Conservation (phyloP, 2,329 filamentous ascomycete species). For the Aspergillus sojae region DNA sequence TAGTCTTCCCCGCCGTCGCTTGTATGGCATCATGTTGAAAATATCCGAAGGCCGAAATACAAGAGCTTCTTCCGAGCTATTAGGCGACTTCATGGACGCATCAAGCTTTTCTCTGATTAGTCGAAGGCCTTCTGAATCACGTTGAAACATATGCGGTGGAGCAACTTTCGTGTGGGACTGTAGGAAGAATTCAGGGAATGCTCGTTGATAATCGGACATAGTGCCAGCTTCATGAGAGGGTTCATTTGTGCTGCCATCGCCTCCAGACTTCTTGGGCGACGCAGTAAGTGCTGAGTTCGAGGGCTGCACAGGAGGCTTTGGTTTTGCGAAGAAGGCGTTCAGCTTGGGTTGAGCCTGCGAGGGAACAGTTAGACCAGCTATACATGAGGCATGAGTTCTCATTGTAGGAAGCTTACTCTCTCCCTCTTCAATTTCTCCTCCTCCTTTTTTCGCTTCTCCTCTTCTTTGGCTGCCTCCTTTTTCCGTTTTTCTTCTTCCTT, state of each 20-base stretch:
- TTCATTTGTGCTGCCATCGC: constrained; percentile 15
- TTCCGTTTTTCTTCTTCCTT: constrained; percentile 52
- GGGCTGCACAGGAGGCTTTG: constrained; percentile 33
- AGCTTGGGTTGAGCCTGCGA: constrained; percentile 52
- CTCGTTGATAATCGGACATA: constrained; percentile 64
- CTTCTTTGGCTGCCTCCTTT: constrained; percentile 39
- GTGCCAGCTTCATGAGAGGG: constrained; percentile 25
- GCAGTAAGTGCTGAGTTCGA: constrained; percentile 29
- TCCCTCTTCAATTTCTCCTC: constrained; percentile 49
- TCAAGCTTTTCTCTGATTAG: constrained; percentile 56
- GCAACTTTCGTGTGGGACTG: constrained; percentile 75
- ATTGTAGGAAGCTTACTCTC: constrained; percentile 34
- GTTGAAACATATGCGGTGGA: constrained; percentile 53
- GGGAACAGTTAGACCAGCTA: constrained; percentile 27
- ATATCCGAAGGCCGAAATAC: constrained; percentile 38
- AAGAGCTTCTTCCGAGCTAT: constrained; percentile 14
- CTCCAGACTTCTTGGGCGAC: constrained; percentile 27
- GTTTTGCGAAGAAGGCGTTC: constrained; percentile 54
- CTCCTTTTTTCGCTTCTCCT: constrained; percentile 53
- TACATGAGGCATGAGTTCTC: neutral
- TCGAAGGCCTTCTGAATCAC: constrained; percentile 61
- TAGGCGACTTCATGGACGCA: constrained; percentile 34
- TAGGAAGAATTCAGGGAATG: constrained; percentile 81
- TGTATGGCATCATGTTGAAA: constrained; percentile 43
- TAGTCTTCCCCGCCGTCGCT: constrained; percentile 34